Evolutionary conservation across 768 basidiomycete genomes (phyloP).

Genomic region (Hypsizygus marmoreus): DNA sequence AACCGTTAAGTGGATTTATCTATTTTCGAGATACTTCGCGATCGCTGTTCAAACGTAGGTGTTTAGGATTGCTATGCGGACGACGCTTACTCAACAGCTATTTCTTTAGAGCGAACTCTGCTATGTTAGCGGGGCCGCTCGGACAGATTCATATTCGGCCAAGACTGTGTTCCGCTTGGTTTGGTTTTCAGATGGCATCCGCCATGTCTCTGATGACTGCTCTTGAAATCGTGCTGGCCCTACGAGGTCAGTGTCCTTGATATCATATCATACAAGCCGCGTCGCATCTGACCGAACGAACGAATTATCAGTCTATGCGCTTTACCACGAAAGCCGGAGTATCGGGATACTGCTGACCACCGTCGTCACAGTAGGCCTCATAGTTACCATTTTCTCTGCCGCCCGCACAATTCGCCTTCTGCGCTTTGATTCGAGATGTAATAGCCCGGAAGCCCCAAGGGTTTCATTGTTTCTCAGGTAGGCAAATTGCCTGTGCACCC

Average conservation of each 20-base stretch:
- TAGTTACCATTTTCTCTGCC: conserved; percentile 1
- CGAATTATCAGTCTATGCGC: conserved; percentile 9
- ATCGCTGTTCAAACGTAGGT: conserved; percentile 9
- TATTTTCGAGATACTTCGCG: conserved; percentile 14
- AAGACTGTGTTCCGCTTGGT: conserved; percentile 9
- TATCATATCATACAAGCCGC: not conserved
- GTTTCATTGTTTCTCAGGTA: too few species aligned
- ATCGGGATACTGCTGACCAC: conserved; percentile 3
- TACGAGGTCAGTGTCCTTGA: conserved; percentile 8
- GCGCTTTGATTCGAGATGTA: too few species aligned
- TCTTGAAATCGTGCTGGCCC: conserved; percentile 12
- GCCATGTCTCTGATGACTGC: conserved; percentile 7
- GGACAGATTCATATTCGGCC: not conserved
- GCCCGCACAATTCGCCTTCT: not conserved
- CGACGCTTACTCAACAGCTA: not conserved
- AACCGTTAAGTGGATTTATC: conserved; percentile 13
- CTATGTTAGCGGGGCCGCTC: conserved; percentile 1
- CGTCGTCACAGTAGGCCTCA: not conserved
- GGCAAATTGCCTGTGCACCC: too few species aligned
- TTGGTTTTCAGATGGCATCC: conserved; percentile 4
- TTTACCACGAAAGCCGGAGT: conserved; percentile 10
- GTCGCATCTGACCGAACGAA: not conserved
- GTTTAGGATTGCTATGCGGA: not conserved
- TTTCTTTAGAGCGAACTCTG: conserved; percentile 2
- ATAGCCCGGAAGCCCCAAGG: too few species aligned